A percentile compares a stretch with the other conserved stretches of the same genome.
Evolutionary conservation across 345 rosid genomes (phyloP).

Genomic region (Dimocarpus longan): DNA sequence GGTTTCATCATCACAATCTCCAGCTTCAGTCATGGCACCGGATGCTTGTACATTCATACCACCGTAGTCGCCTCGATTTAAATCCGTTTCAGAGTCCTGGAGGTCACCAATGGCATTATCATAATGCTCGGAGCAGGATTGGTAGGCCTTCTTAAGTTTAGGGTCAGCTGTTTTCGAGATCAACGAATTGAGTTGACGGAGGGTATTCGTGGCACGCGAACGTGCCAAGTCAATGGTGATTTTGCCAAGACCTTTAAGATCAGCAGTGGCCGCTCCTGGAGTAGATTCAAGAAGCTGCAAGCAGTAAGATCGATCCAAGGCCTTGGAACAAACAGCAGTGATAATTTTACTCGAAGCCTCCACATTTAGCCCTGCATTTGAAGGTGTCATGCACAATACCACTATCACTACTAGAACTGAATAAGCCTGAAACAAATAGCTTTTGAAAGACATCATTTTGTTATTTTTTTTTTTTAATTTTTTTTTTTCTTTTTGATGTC

Average conservation of each 20-base stretch:
- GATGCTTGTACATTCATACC: not conserved
- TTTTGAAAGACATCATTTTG: no score
- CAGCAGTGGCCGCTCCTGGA: conserved; percentile 7
- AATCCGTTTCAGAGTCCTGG: not conserved
- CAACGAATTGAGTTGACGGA: not conserved
- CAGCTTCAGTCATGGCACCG: conserved; percentile 9
- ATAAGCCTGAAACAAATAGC: not conserved
- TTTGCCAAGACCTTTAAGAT: conserved; percentile 3
- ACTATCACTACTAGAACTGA: not conserved
- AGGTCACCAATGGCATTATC: conserved; percentile 3
- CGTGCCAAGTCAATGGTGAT: not conserved
- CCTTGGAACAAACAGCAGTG: conserved; percentile 1
- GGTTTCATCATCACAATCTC: conserved; percentile 1
- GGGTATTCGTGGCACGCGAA: not conserved
- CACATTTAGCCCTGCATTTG: not conserved
- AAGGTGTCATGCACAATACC: not conserved
- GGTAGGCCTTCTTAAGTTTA: conserved; percentile 9
- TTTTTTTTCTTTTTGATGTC: no score
- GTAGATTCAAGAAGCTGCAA: not conserved
- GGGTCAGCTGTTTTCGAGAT: not conserved
- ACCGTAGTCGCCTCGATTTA: not conserved
- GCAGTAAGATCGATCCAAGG: conserved; percentile 10
- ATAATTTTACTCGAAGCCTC: not conserved
- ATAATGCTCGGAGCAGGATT: conserved; percentile 17
- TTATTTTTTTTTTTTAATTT: no score